A percentile compares a stretch with the other conserved stretches of the same genome.
These are phyloP conservation scores for Hamamelis virginiana DNA, from an alignment of 164 flowering plant species.

Conservation along the genomic window DNA sequence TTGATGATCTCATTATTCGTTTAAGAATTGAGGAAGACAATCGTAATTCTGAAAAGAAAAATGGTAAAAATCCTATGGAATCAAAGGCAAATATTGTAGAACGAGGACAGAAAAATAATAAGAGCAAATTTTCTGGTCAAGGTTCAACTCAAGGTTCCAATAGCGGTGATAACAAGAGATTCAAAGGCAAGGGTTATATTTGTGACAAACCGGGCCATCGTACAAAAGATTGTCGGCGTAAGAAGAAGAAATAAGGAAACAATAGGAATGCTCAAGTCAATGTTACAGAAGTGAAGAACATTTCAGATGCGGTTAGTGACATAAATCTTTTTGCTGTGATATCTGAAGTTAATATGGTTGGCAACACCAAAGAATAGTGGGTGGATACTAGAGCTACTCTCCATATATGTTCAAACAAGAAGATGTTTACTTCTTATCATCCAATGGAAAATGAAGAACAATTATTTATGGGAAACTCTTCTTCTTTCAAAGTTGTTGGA, in stretches of 20 bases:
- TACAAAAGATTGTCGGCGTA: not conserved
- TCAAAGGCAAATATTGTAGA: not conserved
- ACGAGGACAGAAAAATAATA: not conserved
- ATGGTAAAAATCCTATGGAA: not conserved
- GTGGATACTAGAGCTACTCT: not conserved
- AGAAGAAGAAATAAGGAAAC: not conserved
- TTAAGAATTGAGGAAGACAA: not conserved
- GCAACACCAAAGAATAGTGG: conserved; percentile 1
- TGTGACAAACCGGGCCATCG: not conserved
- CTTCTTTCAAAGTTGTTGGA: not conserved
- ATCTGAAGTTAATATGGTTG: too few species aligned
- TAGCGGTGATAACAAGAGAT: not conserved
- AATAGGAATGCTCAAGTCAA: not conserved
- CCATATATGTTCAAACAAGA: not conserved
- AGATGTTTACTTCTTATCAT: not conserved
- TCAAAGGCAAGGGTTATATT: not conserved
- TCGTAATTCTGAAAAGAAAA: not conserved
- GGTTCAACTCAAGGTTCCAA: not conserved
- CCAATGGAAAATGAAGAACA: not conserved
- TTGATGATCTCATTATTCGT: not conserved
- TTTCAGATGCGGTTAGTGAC: too few species aligned
- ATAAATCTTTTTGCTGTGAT: too few species aligned
- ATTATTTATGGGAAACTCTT: conserved; percentile 10
- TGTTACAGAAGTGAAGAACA: not conserved
- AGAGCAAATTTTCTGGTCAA: not conserved